Conservation (phyloP, 2,329 filamentous ascomycete species). For the Verticillium dahliae region DNA sequence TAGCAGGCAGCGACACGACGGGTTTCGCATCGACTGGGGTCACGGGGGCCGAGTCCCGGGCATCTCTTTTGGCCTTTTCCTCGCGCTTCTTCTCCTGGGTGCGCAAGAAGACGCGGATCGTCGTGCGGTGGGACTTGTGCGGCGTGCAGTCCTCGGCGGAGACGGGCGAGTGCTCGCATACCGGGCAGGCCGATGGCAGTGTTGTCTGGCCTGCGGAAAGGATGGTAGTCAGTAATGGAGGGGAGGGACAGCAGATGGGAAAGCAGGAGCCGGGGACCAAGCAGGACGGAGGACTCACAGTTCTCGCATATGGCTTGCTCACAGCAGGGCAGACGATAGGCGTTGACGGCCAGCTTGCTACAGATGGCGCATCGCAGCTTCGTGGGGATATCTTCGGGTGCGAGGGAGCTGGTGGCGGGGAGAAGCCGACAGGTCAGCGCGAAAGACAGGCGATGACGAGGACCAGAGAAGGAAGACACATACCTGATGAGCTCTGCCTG, state of each 20-base stretch:
- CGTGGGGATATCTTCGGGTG: conserved; percentile 83
- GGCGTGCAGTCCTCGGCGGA: conserved; percentile 80
- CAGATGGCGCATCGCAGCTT: conserved; percentile 94
- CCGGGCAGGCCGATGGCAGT: conserved; percentile 74
- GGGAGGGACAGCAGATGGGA: too few relatives aligned
- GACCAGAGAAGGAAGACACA: conserved; percentile 7
- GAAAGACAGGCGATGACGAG: background rate
- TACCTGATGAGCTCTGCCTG: conserved; percentile 55
- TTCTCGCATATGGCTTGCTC: conserved; percentile 89
- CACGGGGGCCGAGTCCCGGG: conserved; percentile 29
- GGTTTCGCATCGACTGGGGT: conserved; percentile 34
- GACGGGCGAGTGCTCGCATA: conserved; percentile 88
- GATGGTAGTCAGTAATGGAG: conserved; percentile 7
- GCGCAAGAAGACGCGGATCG: conserved; percentile 83
- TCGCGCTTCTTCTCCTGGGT: conserved; percentile 88
- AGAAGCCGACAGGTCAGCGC: conserved; percentile 4
- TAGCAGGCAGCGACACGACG: conserved; percentile 22
- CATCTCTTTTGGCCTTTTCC: conserved; percentile 47
- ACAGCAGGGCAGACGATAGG: conserved; percentile 88
- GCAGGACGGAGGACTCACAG: conserved; percentile 51
- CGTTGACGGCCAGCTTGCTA: conserved; percentile 83
- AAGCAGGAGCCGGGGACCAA: background rate
- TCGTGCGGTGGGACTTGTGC: conserved; percentile 86
- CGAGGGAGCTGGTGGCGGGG: conserved; percentile 54
- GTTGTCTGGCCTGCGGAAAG: conserved; percentile 63